These are phyloP conservation scores for Alternaria postmessia DNA, from an alignment of 2,329 filamentous ascomycete species.

Conservation along the genomic window DNA sequence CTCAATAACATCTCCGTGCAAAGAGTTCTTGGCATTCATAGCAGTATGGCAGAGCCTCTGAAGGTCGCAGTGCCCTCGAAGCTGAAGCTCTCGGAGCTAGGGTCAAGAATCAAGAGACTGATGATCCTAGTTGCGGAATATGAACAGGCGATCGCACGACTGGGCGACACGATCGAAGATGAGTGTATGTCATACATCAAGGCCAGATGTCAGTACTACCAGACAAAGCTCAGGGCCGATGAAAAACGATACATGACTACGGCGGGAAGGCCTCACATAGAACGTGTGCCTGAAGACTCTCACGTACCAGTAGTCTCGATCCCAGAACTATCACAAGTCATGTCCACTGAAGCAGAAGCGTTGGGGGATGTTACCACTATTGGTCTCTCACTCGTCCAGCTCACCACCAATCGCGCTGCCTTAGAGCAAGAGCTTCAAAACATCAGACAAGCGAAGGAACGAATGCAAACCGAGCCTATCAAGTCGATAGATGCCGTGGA, in stretches of 20 bases:
- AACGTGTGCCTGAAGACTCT: no score
- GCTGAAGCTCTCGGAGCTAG: no score
- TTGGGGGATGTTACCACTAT: background rate
- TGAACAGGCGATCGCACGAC: background rate
- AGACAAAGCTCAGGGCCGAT: background rate
- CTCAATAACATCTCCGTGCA: rapidly evolving
- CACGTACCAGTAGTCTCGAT: background rate
- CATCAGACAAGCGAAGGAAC: background rate
- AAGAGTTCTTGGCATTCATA: rapidly evolving
- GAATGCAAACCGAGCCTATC: background rate
- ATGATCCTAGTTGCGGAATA: background rate
- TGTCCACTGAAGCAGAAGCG: background rate
- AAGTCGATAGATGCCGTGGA: rapidly evolving
- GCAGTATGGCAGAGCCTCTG: background rate
- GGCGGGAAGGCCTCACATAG: rapidly evolving
- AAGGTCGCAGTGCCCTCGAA: no score
- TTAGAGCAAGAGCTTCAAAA: background rate
- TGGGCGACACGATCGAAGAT: background rate
- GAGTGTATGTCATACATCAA: background rate
- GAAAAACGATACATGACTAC: no score
- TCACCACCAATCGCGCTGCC: background rate
- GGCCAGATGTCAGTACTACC: rapidly evolving
- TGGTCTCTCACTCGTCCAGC: background rate
- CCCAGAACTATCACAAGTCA: background rate
- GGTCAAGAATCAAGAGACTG: rapidly evolving